A percentile compares a stretch with the other conserved stretches of the same genome.
Conservation (phyloP, 2,329 filamentous ascomycete species). For the Nannizziopsis barbatae region DNA sequence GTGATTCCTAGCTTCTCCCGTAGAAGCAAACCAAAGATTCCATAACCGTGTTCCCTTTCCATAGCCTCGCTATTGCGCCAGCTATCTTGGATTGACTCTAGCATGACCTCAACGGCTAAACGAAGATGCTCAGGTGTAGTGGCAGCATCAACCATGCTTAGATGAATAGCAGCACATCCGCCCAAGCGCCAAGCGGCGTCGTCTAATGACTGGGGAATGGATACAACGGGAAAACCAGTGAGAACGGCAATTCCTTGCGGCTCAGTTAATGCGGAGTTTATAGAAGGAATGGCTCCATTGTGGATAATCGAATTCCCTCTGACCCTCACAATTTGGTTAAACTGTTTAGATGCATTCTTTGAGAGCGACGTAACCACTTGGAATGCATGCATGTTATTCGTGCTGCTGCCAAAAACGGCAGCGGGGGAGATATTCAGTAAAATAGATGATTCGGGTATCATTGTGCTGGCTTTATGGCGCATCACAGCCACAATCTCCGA, state of each 20-base stretch:
- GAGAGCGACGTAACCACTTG: slow-evolving; percentile 68
- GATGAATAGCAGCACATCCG: slow-evolving; percentile 74
- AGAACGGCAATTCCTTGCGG: slow-evolving; percentile 71
- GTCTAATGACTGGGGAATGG: slow-evolving; percentile 72
- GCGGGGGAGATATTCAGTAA: slow-evolving; percentile 73
- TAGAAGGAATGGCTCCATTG: slow-evolving; percentile 74
- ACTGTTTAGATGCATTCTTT: slow-evolving; percentile 54
- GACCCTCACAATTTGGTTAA: slow-evolving; percentile 59
- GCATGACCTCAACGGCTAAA: slow-evolving; percentile 69
- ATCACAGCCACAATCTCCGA: slow-evolving; percentile 89
- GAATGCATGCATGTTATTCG: slow-evolving; percentile 58
- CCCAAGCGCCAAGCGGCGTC: slow-evolving; percentile 86
- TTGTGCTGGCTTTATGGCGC: slow-evolving; percentile 65
- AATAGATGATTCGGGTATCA: slow-evolving; percentile 72
- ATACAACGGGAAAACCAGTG: slow-evolving; percentile 70
- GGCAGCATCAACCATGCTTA: slow-evolving; percentile 75
- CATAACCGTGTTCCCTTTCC: slow-evolving; percentile 90
- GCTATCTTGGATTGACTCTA: slow-evolving; percentile 74
- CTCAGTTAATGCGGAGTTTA: slow-evolving; percentile 78
- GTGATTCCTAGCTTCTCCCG: slow-evolving; percentile 58
- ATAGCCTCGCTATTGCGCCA: slow-evolving; percentile 98
- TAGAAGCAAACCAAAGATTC: slow-evolving; percentile 70
- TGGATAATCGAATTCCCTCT: slow-evolving; percentile 70
- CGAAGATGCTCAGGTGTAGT: slow-evolving; percentile 58
- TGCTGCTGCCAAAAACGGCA: slow-evolving; percentile 67